Percentiles rank a stretch among this genome's conserved stretches.
phyloP scores from a whole-genome alignment of 495 filamentous ascomycete species.

The Ramalina peruviana region DNA sequence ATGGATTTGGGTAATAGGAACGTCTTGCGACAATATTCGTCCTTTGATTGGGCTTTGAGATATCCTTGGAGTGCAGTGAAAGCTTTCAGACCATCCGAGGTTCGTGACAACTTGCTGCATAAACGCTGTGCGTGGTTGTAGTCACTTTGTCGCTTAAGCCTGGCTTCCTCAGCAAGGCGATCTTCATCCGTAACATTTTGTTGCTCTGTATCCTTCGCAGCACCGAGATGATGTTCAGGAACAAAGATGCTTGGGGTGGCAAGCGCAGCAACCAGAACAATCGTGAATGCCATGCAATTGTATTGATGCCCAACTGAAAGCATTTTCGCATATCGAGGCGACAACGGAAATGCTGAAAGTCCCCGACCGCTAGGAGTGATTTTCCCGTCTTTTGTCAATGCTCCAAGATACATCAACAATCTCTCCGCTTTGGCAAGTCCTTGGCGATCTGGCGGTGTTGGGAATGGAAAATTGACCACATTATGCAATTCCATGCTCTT shows the following conservation, averaged over 20 bases:
- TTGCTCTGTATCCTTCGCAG: slow-evolving; percentile 25
- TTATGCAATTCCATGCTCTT: slow-evolving; percentile 90
- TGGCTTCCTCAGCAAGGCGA: slow-evolving; percentile 51
- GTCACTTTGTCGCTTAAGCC: slow-evolving; percentile 47
- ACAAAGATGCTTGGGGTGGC: slow-evolving; percentile 83
- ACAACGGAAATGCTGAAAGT: slow-evolving; percentile 78
- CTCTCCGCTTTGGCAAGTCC: slow-evolving; percentile 78
- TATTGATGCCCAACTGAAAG: slow-evolving; percentile 74
- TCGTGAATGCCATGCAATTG: slow-evolving; percentile 70
- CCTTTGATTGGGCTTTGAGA: slow-evolving; percentile 56
- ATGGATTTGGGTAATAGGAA: slow-evolving; percentile 79
- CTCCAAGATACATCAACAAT: slow-evolving; percentile 60
- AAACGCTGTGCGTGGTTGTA: slow-evolving; percentile 65
- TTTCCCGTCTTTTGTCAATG: slow-evolving; percentile 51
- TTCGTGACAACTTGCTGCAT: slow-evolving; percentile 68
- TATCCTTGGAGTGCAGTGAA: slow-evolving; percentile 73
- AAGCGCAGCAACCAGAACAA: slow-evolving; percentile 77
- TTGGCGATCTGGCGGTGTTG: slow-evolving; percentile 71
- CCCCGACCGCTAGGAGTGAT: slow-evolving; percentile 63
- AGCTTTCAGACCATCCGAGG: slow-evolving; percentile 79
- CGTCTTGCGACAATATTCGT: slow-evolving; percentile 61
- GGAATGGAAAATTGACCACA: slow-evolving; percentile 94
- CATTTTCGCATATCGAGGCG: slow-evolving; percentile 83
- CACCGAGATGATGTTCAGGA: slow-evolving; percentile 64
- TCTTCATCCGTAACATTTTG: slow-evolving; percentile 51